Evolutionary conservation across 2,329 filamentous ascomycete genomes (phyloP).

Genomic region (Epichloe glyceriae): DNA sequence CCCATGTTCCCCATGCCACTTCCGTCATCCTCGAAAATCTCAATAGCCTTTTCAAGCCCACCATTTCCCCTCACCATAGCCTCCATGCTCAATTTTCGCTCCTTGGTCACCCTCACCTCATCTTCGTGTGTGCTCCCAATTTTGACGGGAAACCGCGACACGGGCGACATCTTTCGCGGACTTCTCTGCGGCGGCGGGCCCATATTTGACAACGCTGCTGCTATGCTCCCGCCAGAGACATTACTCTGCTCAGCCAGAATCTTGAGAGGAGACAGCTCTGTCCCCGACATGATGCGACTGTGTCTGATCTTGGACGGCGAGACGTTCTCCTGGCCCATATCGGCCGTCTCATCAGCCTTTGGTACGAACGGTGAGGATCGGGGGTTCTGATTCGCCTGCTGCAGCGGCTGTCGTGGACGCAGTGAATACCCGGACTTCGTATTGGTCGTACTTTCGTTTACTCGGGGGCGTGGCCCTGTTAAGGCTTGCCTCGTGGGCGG

Average conservation of each 20-base stretch:
- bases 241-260: slow-evolving; percentile 30
- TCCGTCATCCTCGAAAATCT: slow-evolving; percentile 47
- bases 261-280: slow-evolving; percentile 44
- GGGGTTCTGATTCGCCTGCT: slow-evolving; percentile 1
- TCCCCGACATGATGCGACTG: slow-evolving; percentile 44
- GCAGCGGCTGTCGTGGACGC: background rate
- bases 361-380: slow-evolving; percentile 17
- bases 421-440: slow-evolving; percentile 21
- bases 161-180: slow-evolving; percentile 36
- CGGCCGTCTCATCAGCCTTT: slow-evolving; percentile 18
- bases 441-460: slow-evolving; percentile 18
- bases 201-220: background rate
- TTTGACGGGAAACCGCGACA: slow-evolving; percentile 49
- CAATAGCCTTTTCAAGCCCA: slow-evolving; percentile 44
- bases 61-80: slow-evolving; percentile 42
- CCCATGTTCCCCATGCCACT: slow-evolving; percentile 18
- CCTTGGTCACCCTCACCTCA: slow-evolving; percentile 12
- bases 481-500: slow-evolving; percentile 23
- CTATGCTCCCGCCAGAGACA: slow-evolving; percentile 11
- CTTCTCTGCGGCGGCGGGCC: slow-evolving; percentile 21
- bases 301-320: slow-evolving; percentile 35
- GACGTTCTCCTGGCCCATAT: slow-evolving; percentile 31
- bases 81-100: slow-evolving; percentile 34
- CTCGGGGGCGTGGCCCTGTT: slow-evolving; percentile 23
- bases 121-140: slow-evolving; percentile 25